These are phyloP conservation scores for Phialocephala subalpina DNA, from an alignment of 2,329 filamentous ascomycete species.

Conservation along the genomic window DNA sequence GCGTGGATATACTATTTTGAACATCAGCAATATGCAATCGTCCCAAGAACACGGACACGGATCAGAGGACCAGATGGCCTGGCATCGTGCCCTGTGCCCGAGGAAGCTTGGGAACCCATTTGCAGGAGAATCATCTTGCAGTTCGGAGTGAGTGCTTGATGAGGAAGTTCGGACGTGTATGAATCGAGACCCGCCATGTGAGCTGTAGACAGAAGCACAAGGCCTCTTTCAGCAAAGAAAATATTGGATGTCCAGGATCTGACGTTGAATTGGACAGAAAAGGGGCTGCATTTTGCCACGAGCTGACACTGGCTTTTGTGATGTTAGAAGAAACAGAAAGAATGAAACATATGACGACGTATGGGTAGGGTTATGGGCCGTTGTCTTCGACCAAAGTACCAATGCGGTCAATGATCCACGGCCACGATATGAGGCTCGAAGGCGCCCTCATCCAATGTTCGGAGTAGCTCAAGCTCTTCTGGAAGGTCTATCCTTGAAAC, in stretches of 20 bases:
- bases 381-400: not conserved
- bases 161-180: not conserved
- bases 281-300: not conserved
- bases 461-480: not conserved
- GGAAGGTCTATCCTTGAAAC: not conserved
- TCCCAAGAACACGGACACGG: slow-evolving; percentile 7
- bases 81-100: not conserved
- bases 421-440: not conserved
- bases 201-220: not conserved
- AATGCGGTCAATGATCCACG: not conserved
- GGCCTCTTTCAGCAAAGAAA: not conserved
- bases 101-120: not conserved
- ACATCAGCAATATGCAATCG: not conserved
- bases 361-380: not conserved
- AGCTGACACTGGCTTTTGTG: not conserved
- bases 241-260: not conserved
- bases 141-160: not conserved
- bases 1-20: slow-evolving; percentile 4
- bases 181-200: not conserved
- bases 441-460: not conserved
- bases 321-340: not conserved
- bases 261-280: not conserved
- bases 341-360: not conserved
- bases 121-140: not conserved
- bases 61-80: not conserved